A percentile compares a stretch with the other conserved stretches of the same genome.
Evolutionary conservation across 345 rosid genomes (phyloP).

Genomic region (Euphorbia peplus): DNA sequence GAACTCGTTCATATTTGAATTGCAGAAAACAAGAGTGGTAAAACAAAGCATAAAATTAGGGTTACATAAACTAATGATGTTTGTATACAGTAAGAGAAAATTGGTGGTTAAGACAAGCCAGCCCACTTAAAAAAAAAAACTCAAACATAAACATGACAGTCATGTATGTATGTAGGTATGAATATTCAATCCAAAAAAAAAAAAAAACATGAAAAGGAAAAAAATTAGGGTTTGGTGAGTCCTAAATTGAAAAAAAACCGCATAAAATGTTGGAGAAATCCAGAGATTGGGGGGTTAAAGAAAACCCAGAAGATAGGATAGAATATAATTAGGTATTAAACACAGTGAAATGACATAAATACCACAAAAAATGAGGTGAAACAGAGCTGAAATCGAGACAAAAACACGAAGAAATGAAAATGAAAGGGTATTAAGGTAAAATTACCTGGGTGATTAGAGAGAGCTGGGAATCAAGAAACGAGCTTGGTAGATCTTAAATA

Average conservation of each 20-base stretch:
- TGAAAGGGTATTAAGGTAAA: conserved; percentile 18
- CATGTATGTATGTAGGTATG: too few species aligned
- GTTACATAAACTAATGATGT: conserved; percentile 25
- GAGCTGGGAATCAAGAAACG: conserved; percentile 19
- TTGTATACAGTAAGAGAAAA: conserved; percentile 5
- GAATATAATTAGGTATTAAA: conserved; percentile 39
- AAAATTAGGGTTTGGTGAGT: conserved; percentile 43
- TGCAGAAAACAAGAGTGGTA: conserved; percentile 20
- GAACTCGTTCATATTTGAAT: conserved; percentile 13
- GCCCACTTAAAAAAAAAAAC: conserved; percentile 24
- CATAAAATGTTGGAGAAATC: conserved; percentile 38
- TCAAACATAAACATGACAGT: conserved; percentile 14
- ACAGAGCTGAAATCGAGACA: conserved; percentile 23
- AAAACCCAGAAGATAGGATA: conserved; percentile 37
- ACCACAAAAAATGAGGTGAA: conserved; percentile 30
- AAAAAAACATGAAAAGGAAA: too few species aligned
- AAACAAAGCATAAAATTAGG: conserved; percentile 39
- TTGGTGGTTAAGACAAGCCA: conserved; percentile 2
- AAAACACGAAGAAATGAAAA: conserved; percentile 4
- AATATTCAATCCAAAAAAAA: conserved; percentile 23
- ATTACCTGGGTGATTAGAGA: conserved; percentile 28
- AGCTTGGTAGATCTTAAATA: conserved; percentile 19
- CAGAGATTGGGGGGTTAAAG: conserved; percentile 34
- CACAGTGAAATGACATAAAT: conserved; percentile 54
- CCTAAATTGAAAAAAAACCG: conserved; percentile 27